These are phyloP conservation scores for Centella asiatica DNA, from an alignment of 129 eudicot species.

Conservation along the genomic window DNA sequence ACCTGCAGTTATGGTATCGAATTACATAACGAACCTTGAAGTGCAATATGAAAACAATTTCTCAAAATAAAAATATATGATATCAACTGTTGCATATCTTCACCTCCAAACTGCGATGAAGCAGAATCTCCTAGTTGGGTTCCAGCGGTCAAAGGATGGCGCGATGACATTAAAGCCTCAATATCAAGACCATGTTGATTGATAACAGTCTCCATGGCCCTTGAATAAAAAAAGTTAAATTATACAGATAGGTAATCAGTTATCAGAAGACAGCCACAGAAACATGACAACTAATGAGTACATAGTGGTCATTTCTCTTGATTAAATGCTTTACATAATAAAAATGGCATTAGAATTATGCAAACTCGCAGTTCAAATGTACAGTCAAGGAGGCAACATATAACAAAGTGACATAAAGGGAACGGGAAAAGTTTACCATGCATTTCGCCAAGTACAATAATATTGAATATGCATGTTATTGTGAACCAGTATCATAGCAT, in stretches of 20 bases:
- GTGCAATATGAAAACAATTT: neutral
- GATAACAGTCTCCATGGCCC: conserved; percentile 99
- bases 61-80: neutral
- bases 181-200: conserved; percentile 81
- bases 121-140: conserved; percentile 63
- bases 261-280: neutral
- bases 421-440: neutral
- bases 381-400: neutral
- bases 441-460: neutral
- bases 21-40: neutral
- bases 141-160: conserved; percentile 56
- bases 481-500: neutral
- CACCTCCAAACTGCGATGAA: conserved; percentile 67
- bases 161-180: conserved; percentile 71
- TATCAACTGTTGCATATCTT: neutral
- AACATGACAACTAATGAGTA: neutral
- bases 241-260: neutral
- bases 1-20: conserved; percentile 39
- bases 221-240: conserved; percentile 18
- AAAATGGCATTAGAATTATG: neutral
- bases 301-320: neutral
- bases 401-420: neutral
- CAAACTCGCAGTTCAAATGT: neutral
- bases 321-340: neutral
- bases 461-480: neutral